Evolutionary conservation across 2,329 filamentous ascomycete genomes (phyloP).

Genomic region (Trichophaea hybrida): DNA sequence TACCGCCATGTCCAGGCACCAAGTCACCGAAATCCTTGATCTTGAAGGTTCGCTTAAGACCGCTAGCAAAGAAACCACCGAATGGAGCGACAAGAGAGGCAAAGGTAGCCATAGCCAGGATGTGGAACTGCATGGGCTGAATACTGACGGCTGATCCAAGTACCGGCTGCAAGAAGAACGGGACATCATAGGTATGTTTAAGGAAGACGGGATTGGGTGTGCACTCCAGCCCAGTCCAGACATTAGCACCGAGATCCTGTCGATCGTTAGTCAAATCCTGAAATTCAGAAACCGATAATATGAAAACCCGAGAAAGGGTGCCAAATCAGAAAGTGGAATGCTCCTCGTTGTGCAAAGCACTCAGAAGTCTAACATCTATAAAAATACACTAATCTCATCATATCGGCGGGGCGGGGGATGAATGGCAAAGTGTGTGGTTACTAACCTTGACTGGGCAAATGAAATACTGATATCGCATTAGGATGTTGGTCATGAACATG

Average conservation of each 20-base stretch:
- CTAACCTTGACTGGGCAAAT: slow-evolving; percentile 84
- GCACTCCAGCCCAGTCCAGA: slow-evolving; percentile 82
- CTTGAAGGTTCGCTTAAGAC: slow-evolving; percentile 96
- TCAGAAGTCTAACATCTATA: slow-evolving; percentile 24
- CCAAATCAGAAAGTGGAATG: slow-evolving; percentile 12
- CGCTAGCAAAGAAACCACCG: slow-evolving; percentile 94
- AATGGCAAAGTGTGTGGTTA: not conserved
- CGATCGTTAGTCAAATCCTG: not conserved
- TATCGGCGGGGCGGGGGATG: not conserved
- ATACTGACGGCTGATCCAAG: slow-evolving; percentile 57
- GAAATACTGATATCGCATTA: slow-evolving; percentile 90
- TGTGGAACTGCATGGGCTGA: slow-evolving; percentile 85
- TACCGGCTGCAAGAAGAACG: slow-evolving; percentile 53
- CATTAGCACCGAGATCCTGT: slow-evolving; percentile 73
- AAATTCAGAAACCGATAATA: not conserved
- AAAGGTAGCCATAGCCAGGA: slow-evolving; percentile 78
- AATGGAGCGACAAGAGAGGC: slow-evolving; percentile 95
- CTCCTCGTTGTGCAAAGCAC: slow-evolving; percentile 11
- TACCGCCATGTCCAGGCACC: slow-evolving; percentile 92
- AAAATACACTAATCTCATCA: slow-evolving; percentile 18
- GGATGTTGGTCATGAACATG: slow-evolving; percentile 62
- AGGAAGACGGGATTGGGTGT: slow-evolving; percentile 84
- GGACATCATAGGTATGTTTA: slow-evolving; percentile 57
- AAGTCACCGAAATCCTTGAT: slow-evolving; percentile 99
- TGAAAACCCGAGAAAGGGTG: not conserved